Conservation (phyloP, 2,329 filamentous ascomycete genomes). For the Xylaria sp. region DNA sequence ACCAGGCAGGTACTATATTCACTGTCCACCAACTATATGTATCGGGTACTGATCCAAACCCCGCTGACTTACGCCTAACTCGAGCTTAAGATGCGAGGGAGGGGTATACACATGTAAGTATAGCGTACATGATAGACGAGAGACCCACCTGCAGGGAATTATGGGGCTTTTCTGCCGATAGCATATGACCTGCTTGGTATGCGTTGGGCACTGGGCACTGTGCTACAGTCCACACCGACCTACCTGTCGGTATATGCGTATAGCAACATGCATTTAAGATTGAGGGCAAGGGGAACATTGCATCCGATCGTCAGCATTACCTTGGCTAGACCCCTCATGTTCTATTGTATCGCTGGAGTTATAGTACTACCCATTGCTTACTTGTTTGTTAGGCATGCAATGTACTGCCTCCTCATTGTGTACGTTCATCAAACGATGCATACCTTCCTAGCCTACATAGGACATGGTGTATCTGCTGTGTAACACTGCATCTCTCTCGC, state of each 20-base stretch:
- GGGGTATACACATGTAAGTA: background rate
- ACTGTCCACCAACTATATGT: background rate
- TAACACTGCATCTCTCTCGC: conserved; percentile 9
- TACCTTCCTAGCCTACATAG: background rate
- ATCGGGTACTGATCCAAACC: background rate
- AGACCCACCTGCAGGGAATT: background rate
- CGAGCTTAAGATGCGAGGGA: background rate
- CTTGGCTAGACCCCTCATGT: background rate
- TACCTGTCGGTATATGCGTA: background rate
- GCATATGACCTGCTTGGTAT: background rate
- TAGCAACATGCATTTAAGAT: background rate
- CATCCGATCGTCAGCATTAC: conserved; percentile 2
- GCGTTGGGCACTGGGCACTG: background rate
- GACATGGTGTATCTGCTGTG: conserved; percentile 11
- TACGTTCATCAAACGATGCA: background rate
- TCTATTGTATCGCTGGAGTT: background rate
- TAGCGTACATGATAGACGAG: background rate
- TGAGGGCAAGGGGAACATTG: background rate
- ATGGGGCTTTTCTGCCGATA: background rate
- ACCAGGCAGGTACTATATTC: no score
- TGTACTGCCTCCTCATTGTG: background rate
- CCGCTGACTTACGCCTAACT: background rate
- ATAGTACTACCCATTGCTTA: background rate
- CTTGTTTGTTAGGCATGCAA: background rate
- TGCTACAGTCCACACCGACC: background rate